These are phyloP conservation scores for Grigorovia transvaalensis DNA, from an alignment of 805 yeast species.

Conservation along the genomic window DNA sequence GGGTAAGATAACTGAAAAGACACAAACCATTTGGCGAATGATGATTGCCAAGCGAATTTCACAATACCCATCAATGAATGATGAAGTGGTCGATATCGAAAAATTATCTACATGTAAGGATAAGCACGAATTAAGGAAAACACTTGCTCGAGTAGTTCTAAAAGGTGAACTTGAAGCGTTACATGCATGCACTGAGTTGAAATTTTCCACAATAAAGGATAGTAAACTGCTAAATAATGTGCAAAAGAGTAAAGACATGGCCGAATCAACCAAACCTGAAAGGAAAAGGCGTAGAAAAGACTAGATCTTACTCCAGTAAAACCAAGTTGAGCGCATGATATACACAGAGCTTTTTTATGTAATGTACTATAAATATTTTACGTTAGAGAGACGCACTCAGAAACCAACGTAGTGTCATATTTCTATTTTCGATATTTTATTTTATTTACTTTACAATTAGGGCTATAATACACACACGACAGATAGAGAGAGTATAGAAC, in stretches of 20 bases:
- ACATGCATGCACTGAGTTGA: conserved; percentile 24
- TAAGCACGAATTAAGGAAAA: conserved; percentile 14
- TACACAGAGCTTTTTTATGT: too few species aligned
- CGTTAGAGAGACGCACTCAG: too few species aligned
- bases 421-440: too few species aligned
- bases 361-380: too few species aligned
- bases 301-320: not conserved
- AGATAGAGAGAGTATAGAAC: too few species aligned
- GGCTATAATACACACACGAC: too few species aligned
- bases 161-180: conserved; percentile 47
- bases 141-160: conserved; percentile 47
- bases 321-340: too few species aligned
- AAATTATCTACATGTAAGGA: conserved; percentile 11
- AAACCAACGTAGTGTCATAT: too few species aligned
- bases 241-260: conserved; percentile 36
- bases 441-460: too few species aligned
- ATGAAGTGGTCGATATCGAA: conserved; percentile 1
- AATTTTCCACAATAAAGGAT: conserved; percentile 2
- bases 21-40: conserved; percentile 22
- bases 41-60: conserved; percentile 22
- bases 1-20: conserved; percentile 35
- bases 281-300: conserved; percentile 1
- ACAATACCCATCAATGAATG: conserved; percentile 39
- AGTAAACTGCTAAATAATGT: conserved; percentile 46
- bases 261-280: not conserved